A percentile compares a stretch with the other conserved stretches of the same genome.
Evolutionary conservation across 805 yeast genomes (phyloP).

Genomic region (Suhomyces pyralidae): DNA sequence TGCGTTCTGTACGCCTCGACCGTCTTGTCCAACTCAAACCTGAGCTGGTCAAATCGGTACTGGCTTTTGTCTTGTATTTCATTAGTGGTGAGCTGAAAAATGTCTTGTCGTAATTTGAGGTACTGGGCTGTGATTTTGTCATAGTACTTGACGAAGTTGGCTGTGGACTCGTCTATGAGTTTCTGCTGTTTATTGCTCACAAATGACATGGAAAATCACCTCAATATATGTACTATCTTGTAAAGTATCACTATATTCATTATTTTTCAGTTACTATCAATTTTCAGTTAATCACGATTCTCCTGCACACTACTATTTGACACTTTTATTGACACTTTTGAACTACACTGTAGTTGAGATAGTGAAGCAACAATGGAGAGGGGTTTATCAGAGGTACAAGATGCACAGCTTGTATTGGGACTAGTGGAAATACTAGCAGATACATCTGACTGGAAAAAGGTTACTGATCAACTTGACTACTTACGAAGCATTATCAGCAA

Average conservation of each 20-base stretch:
- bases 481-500: neutral
- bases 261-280: too few species aligned
- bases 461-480: neutral
- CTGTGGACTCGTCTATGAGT: constrained; percentile 29
- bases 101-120: constrained; percentile 31
- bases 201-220: constrained; percentile 25
- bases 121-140: constrained; percentile 34
- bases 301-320: too few species aligned
- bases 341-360: too few species aligned
- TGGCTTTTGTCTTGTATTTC: constrained; percentile 9
- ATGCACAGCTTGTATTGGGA: neutral
- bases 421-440: neutral
- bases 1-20: constrained; percentile 25
- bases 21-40: constrained; percentile 28
- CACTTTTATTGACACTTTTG: too few species aligned
- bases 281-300: too few species aligned
- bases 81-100: constrained; percentile 16
- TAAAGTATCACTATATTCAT: too few species aligned
- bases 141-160: constrained; percentile 27
- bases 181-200: constrained; percentile 30
- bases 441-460: neutral
- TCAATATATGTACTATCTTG: too few species aligned
- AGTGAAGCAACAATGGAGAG: too few species aligned
- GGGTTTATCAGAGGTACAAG: neutral
- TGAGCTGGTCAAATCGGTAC: constrained; percentile 16